These are phyloP conservation scores for Grosmannia clavigera DNA, from an alignment of 2,329 filamentous ascomycete species.

Conservation along the genomic window DNA sequence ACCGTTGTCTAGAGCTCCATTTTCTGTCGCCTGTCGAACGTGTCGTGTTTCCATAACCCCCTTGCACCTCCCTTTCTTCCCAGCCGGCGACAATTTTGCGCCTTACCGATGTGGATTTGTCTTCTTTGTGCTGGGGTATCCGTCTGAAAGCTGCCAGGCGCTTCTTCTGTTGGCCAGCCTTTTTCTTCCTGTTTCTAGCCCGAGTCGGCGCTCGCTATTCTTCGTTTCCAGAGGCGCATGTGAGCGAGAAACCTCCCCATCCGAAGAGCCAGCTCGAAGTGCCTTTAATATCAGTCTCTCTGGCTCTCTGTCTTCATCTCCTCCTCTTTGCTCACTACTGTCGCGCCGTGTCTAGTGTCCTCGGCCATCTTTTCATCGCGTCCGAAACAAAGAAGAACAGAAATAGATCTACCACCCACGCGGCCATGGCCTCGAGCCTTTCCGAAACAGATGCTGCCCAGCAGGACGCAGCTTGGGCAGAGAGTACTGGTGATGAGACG, in stretches of 20 bases:
- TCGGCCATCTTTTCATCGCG: background rate
- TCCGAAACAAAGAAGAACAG: background rate
- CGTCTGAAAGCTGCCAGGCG: background rate
- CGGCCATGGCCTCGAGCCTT: slow-evolving; percentile 17
- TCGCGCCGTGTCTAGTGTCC: background rate
- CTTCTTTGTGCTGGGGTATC: background rate
- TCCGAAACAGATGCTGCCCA: slow-evolving; percentile 13
- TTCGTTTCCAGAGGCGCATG: background rate
- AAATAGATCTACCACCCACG: background rate
- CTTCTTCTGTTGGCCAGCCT: background rate
- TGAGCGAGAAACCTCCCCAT: background rate
- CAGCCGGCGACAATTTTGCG: background rate
- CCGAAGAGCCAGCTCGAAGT: background rate
- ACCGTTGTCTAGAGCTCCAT: background rate
- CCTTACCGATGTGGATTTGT: background rate
- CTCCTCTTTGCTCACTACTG: background rate
- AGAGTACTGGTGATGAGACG: slow-evolving; percentile 38
- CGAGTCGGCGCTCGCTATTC: background rate
- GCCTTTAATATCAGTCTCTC: background rate
- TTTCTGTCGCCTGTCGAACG: background rate
- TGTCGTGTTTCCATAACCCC: background rate
- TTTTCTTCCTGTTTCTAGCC: background rate
- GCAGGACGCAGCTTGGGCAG: slow-evolving; percentile 33
- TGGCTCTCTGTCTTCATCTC: background rate
- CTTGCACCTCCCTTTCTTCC: background rate